These are phyloP conservation scores for Boletus rex-veris DNA, from an alignment of 768 basidiomycete genomes.

Conservation along the genomic window DNA sequence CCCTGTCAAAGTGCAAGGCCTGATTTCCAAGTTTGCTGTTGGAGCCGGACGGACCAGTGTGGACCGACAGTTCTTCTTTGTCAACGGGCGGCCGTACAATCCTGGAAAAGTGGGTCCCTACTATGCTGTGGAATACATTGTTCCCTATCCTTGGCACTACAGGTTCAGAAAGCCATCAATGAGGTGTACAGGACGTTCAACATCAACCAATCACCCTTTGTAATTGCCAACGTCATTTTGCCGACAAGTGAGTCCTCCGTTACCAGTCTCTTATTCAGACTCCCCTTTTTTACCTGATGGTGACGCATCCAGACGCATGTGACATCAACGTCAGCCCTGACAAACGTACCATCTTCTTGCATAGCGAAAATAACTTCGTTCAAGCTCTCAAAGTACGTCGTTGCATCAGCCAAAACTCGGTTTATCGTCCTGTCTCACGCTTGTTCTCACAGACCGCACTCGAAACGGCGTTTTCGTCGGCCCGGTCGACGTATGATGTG, in stretches of 20 bases:
- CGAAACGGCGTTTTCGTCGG: slow-evolving; percentile 62
- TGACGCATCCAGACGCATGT: slow-evolving; percentile 52
- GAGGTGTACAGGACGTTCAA: slow-evolving; percentile 89
- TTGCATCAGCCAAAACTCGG: too few relatives aligned
- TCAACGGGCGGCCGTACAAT: slow-evolving; percentile 89
- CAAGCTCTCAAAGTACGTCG: slow-evolving; percentile 65
- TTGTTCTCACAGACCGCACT: slow-evolving; percentile 49
- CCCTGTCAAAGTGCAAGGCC: slow-evolving; percentile 61
- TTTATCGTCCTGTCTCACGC: not conserved
- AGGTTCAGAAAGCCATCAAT: slow-evolving; percentile 88
- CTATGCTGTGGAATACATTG: not conserved
- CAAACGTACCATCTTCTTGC: slow-evolving; percentile 91
- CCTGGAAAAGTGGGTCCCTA: slow-evolving; percentile 55
- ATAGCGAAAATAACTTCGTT: slow-evolving; percentile 80
- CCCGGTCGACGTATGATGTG: slow-evolving; percentile 72
- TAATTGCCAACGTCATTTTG: slow-evolving; percentile 78
- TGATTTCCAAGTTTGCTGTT: slow-evolving; percentile 78
- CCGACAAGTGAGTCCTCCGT: slow-evolving; percentile 58
- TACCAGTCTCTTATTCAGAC: not conserved
- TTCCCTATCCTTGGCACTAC: not conserved
- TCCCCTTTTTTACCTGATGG: not conserved
- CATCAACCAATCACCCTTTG: slow-evolving; percentile 69
- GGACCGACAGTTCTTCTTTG: slow-evolving; percentile 89
- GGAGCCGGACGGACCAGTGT: slow-evolving; percentile 73
- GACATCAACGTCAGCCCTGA: slow-evolving; percentile 97